Conservation (phyloP, 352 stramenopile species). For the Blastocystis sp. region DNA sequence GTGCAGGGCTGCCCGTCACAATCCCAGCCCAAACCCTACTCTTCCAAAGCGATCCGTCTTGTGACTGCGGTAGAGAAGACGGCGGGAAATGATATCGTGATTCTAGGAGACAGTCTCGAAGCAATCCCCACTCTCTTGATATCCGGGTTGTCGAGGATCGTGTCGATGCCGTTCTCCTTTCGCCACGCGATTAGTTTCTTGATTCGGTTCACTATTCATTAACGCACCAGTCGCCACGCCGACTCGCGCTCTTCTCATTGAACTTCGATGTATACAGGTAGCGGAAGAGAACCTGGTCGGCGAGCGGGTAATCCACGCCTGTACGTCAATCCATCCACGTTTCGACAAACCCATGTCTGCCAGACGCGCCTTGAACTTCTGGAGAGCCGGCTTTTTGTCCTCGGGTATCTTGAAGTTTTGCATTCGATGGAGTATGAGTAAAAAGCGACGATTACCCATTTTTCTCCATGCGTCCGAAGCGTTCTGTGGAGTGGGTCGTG, state of each 20-base stretch:
- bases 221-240: not conserved
- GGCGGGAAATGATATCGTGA: conserved; percentile 48
- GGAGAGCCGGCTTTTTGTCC: conserved; percentile 18
- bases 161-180: conserved; percentile 50
- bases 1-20: conserved; percentile 52
- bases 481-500: not conserved
- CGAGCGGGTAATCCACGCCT: conserved; percentile 10
- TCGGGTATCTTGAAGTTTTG: conserved; percentile 60
- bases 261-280: conserved; percentile 70
- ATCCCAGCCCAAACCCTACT: conserved; percentile 1
- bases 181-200: conserved; percentile 49
- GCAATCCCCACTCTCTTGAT: conserved; percentile 30
- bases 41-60: conserved; percentile 59
- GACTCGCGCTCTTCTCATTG: conserved; percentile 26
- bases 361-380: conserved; percentile 50
- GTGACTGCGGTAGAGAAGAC: conserved; percentile 43
- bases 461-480: conserved; percentile 38
- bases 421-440: conserved; percentile 9
- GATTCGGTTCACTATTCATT: conserved; percentile 52
- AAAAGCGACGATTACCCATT: not conserved
- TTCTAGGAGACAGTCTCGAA: not conserved
- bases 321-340: not conserved
- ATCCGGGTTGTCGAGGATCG: conserved; percentile 40
- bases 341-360: conserved; percentile 6
- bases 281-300: conserved; percentile 48